phyloP scores from a whole-genome alignment of 495 filamentous ascomycete genomes.

The Talaromyces proteolyticus region DNA sequence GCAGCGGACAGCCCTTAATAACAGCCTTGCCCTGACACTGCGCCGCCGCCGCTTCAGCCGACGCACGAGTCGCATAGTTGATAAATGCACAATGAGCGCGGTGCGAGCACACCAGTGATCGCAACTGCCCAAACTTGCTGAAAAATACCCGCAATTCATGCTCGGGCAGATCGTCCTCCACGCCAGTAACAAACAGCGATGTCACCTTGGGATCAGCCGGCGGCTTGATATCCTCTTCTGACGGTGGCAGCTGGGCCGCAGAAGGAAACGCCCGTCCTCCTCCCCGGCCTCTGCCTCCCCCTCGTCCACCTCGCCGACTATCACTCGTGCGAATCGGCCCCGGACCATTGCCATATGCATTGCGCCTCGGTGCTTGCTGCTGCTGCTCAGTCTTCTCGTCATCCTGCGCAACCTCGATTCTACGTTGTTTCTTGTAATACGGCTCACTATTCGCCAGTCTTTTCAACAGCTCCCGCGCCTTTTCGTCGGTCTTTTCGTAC shows the following conservation, averaged over 20 bases:
- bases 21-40: conserved; percentile 85
- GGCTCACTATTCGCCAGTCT: conserved; percentile 87
- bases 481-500: conserved; percentile 96
- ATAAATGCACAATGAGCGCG: conserved; percentile 95
- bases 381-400: conserved; percentile 21
- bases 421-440: conserved; percentile 80
- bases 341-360: conserved; percentile 39
- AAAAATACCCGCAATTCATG: conserved; percentile 88
- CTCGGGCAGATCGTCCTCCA: conserved; percentile 94
- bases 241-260: conserved; percentile 68
- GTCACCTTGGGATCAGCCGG: conserved; percentile 79
- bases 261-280: conserved; percentile 57
- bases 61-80: conserved; percentile 79
- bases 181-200: conserved; percentile 87
- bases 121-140: conserved; percentile 75
- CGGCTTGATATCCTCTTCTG: conserved; percentile 74
- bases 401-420: conserved; percentile 47
- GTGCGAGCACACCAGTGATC: conserved; percentile 89
- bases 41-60: conserved; percentile 76
- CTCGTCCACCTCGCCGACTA: conserved; percentile 34
- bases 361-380: conserved; percentile 27
- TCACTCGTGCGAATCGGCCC: conserved; percentile 65
- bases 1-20: conserved; percentile 74
- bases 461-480: conserved; percentile 81
- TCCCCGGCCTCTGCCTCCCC: conserved; percentile 45